A percentile compares a stretch with the other conserved stretches of the same genome.
These are phyloP conservation scores for Scleroderma bovista DNA, from an alignment of 768 basidiomycete genomes.

Conservation along the genomic window DNA sequence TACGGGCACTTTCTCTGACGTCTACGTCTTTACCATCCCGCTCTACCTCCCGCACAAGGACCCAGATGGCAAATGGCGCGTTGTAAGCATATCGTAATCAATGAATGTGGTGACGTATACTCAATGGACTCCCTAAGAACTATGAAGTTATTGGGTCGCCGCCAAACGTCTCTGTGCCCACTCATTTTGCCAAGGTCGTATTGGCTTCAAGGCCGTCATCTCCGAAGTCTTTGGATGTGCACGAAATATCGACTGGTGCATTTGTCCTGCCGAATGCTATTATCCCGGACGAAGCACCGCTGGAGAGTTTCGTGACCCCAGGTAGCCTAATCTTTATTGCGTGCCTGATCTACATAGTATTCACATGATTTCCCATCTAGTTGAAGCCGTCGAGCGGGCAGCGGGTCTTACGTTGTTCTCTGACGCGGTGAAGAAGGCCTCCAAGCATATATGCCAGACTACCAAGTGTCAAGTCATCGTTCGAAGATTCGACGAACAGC, in stretches of 20 bases:
- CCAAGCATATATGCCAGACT: conserved; percentile 85
- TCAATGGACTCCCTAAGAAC: conserved; percentile 41
- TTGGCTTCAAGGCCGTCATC: conserved; percentile 71
- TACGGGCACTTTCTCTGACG: conserved; percentile 84
- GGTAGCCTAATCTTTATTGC: conserved; percentile 39
- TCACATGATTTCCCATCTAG: conserved; percentile 33
- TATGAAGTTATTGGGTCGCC: conserved; percentile 95
- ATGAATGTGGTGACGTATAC: neutral
- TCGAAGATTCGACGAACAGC: conserved; percentile 86
- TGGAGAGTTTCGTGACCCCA: conserved; percentile 79
- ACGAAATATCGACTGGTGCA: conserved; percentile 83
- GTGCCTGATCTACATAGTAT: neutral
- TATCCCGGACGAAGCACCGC: conserved; percentile 78
- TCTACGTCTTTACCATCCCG: conserved; percentile 96
- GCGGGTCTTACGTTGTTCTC: conserved; percentile 88
- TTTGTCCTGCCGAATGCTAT: conserved; percentile 95
- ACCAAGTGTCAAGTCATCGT: conserved; percentile 87
- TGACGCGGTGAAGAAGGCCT: conserved; percentile 61
- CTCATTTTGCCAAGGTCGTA: conserved; percentile 97
- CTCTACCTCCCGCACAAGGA: conserved; percentile 89
- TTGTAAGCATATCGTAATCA: conserved; percentile 42
- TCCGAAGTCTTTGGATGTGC: conserved; percentile 60
- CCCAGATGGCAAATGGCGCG: conserved; percentile 89
- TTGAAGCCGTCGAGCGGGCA: conserved; percentile 88
- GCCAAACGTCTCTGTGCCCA: conserved; percentile 88